phyloP scores from a whole-genome alignment of 2,329 filamentous ascomycete genomes.

The Microsporum audouinii region DNA sequence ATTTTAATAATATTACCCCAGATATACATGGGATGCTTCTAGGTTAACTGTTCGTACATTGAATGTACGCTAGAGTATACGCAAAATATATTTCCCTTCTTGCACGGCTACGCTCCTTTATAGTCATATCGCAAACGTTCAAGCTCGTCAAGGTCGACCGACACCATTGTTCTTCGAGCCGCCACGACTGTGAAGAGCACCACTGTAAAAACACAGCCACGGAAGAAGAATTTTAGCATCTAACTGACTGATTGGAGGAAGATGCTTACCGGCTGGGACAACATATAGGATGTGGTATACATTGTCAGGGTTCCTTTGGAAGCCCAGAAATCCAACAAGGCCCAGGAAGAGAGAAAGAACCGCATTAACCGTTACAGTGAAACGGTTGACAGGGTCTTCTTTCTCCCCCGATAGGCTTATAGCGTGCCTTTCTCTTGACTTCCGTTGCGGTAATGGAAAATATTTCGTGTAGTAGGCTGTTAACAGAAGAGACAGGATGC shows the following conservation, averaged over 20 bases:
- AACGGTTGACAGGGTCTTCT: slow-evolving; percentile 13
- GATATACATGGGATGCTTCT: too few relatives aligned
- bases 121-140: slow-evolving; percentile 32
- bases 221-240: neutral
- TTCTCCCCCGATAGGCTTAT: slow-evolving; percentile 10
- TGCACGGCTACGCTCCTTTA: slow-evolving; percentile 25
- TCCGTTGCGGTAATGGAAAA: slow-evolving; percentile 19
- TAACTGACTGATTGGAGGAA: neutral
- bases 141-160: slow-evolving; percentile 29
- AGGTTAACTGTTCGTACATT: too few relatives aligned
- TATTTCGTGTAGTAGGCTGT: slow-evolving; percentile 31
- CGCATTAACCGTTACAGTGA: slow-evolving; percentile 21
- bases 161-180: slow-evolving; percentile 27
- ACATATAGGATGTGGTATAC: slow-evolving; percentile 24
- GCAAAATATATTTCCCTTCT: neutral
- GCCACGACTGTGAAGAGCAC: slow-evolving; percentile 24
- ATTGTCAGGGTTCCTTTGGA: slow-evolving; percentile 6
- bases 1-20: neutral
- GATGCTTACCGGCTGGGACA: slow-evolving; percentile 29
- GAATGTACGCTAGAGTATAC: neutral
- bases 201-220: slow-evolving; percentile 16
- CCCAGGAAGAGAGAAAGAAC: slow-evolving; percentile 23
- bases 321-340: slow-evolving; percentile 20
- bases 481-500: slow-evolving; percentile 27
- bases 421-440: slow-evolving; percentile 23